Evolutionary conservation across 1,139 yeast genomes (phyloP).

Genomic region (Blastobotrys elegans): DNA sequence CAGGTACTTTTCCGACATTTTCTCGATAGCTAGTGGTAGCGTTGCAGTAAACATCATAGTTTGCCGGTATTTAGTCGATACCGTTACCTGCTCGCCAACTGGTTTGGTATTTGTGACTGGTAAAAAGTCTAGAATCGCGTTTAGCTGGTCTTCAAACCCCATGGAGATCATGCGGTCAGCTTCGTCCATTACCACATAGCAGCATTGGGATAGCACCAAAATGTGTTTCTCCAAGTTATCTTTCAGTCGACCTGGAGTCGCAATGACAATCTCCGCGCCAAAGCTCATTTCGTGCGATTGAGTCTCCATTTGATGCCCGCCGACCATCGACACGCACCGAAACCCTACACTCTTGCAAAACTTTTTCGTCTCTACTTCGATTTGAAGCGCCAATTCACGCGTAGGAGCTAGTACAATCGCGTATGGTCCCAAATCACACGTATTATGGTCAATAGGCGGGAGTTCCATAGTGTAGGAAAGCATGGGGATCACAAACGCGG

Average conservation of each 20-base stretch:
- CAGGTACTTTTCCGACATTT: slow-evolving; percentile 58
- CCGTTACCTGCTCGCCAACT: slow-evolving; percentile 20
- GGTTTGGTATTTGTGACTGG: slow-evolving; percentile 37
- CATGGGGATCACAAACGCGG: slow-evolving; percentile 75
- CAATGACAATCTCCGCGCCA: slow-evolving; percentile 81
- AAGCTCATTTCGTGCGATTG: slow-evolving; percentile 54
- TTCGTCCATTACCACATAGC: slow-evolving; percentile 77
- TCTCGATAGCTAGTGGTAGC: slow-evolving; percentile 69
- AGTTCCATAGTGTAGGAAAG: slow-evolving; percentile 50
- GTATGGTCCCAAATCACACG: slow-evolving; percentile 54
- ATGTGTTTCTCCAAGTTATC: slow-evolving; percentile 72
- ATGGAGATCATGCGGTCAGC: slow-evolving; percentile 94
- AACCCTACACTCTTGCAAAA: slow-evolving; percentile 44
- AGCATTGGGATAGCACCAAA: slow-evolving; percentile 55
- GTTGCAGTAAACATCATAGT: slow-evolving; percentile 96
- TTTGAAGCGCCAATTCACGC: slow-evolving; percentile 88
- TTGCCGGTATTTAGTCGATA: slow-evolving; percentile 35
- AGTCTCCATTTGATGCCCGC: slow-evolving; percentile 83
- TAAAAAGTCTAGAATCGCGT: slow-evolving; percentile 48
- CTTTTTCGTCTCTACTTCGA: slow-evolving; percentile 57
- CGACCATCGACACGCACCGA: slow-evolving; percentile 66
- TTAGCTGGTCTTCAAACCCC: slow-evolving; percentile 84
- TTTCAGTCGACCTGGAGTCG: slow-evolving; percentile 87
- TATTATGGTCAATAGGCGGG: slow-evolving; percentile 39
- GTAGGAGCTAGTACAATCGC: slow-evolving; percentile 82